A percentile compares a stretch with the other conserved stretches of the same genome.
Evolutionary conservation across 495 filamentous ascomycete genomes (phyloP).

Genomic region (Peziza echinospora): DNA sequence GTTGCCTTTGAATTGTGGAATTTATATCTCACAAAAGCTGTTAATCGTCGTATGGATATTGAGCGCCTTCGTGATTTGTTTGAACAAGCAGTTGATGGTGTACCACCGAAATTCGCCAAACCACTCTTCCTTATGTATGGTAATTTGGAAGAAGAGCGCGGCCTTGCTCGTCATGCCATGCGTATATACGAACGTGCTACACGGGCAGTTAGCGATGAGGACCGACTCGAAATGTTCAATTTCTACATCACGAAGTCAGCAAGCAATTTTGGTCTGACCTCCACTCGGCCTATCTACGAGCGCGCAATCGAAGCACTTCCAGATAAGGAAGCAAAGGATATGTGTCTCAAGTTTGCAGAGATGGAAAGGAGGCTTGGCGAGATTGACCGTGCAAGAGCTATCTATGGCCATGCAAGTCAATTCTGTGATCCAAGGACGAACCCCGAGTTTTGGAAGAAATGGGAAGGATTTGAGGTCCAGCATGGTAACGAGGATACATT

Average conservation of each 20-base stretch:
- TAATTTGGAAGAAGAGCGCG: constrained; percentile 87
- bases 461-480: constrained; percentile 90
- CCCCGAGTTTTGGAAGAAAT: constrained; percentile 81
- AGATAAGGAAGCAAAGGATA: constrained; percentile 82
- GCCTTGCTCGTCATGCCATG: constrained; percentile 94
- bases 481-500: constrained; percentile 99
- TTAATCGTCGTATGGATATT: constrained; percentile 84
- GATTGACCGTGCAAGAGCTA: constrained; percentile 84
- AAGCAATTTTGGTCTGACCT: constrained; percentile 90
- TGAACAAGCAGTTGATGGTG: constrained; percentile 88
- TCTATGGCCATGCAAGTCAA: constrained; percentile 90
- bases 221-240: constrained; percentile 93
- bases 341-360: constrained; percentile 98
- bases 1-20: constrained; percentile 99
- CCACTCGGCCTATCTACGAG: constrained; percentile 93
- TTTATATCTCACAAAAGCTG: constrained; percentile 88
- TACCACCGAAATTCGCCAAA: constrained; percentile 90
- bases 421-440: constrained; percentile 90
- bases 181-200: constrained; percentile 96
- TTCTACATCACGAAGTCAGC: constrained; percentile 99
- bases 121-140: constrained; percentile 95
- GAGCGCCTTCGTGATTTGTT: constrained; percentile 89
- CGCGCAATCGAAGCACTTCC: constrained; percentile 78
- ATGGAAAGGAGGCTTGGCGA: constrained; percentile 95
- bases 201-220: constrained; percentile 84